Evolutionary conservation across 1,284 basidiomycete genomes (phyloP), one percentile per base, ranked within the genome.

Genomic region (Peniophora sp.): DNA sequence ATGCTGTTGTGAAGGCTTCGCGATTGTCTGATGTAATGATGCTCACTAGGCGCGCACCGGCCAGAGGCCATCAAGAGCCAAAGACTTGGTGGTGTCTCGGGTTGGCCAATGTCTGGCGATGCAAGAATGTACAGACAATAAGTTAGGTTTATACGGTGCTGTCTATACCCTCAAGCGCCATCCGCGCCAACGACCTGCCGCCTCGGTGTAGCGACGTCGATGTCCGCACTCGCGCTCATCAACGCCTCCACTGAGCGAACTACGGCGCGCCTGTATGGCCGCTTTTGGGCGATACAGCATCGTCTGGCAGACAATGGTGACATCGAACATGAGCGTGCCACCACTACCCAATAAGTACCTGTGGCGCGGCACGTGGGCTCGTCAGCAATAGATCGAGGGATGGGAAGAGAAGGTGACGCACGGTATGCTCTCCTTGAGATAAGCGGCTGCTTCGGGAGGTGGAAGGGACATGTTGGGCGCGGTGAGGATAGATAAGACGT

Each of bases 281-380:
- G 20, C 10, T 41, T 41, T 41, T 23, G 42, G 54, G 18, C 65
- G 61, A 55, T 83, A 85, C 3, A 83, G 58, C 53, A 75, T 65
- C 11, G 74, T 74, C 62, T 88, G 87, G 10, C 73, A 60, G 57
- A 88, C 78, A 61, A 97, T 96, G 3, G 88, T 88, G 47, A 96
- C 70, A 63, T 97, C 93, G 64, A 96, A 97, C 56, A 92, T 67
- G 24, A 96, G 79, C 0, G 93, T 96, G 2, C 93, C 93, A 35
- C 79, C 91, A 51, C 89, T 92, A 11, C 92, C 92, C 1, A 95
- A 69, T 0, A 96, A 73, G 62, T 92, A 95, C 51, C 90, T 91
- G 27, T 32, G 27, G 27, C 27, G 12, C 27, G 27, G 27, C 3
- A 34, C 5, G 8, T n/a, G 18, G 12, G 20, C 15, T 11, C 39